These are phyloP conservation scores for Neurospora sp. DNA, from an alignment of 495 filamentous ascomycete genomes.

Conservation along the genomic window DNA sequence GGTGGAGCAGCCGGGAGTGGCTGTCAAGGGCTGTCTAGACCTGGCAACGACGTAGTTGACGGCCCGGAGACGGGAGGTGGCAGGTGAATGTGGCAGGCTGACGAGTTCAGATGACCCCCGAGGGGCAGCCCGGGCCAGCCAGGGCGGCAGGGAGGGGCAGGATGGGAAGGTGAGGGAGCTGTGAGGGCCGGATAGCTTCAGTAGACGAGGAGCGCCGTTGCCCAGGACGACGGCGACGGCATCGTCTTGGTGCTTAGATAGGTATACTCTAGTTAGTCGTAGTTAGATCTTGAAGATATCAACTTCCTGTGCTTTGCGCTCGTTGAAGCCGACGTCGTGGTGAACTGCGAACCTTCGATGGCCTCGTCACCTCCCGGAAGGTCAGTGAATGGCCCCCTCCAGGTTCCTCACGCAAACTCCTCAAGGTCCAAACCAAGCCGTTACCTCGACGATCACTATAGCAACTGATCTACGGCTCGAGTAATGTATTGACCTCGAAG, in stretches of 20 bases:
- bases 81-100: not conserved
- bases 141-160: not conserved
- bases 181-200: not conserved
- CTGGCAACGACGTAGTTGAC: not conserved
- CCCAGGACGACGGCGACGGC: not conserved
- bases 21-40: not conserved
- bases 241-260: not conserved
- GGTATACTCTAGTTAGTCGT: not conserved
- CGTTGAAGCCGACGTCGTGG: not conserved
- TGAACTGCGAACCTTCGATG: not conserved
- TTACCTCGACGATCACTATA: not conserved
- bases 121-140: not conserved
- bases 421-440: not conserved
- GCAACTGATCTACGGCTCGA: not conserved
- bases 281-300: not conserved
- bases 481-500: not conserved
- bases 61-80: not conserved
- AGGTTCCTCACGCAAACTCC: not conserved
- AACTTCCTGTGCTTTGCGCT: not conserved
- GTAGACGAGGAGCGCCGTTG: not conserved
- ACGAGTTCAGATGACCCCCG: not conserved
- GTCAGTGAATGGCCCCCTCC: not conserved
- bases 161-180: not conserved
- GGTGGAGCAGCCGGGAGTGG: constrained; percentile 7
- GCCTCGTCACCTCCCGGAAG: not conserved